A percentile compares a stretch with the other conserved stretches of the same genome.
phyloP scores from a whole-genome alignment of 1,284 basidiomycete species.

The Golubevia pallescens region DNA sequence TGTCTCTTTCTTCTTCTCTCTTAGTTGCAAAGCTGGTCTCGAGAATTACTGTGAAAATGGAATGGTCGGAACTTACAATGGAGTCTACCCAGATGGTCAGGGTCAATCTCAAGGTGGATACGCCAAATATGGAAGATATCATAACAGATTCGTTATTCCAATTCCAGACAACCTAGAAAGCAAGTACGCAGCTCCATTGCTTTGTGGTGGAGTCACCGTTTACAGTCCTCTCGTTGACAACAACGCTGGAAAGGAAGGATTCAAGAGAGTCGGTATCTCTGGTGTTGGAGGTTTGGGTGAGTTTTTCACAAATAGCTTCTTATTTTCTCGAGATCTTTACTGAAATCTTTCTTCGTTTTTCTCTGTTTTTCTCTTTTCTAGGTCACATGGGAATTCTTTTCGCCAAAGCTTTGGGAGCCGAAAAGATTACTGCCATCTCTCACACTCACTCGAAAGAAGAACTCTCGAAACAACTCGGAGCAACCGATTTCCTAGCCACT shows the following conservation, averaged over 20 bases:
- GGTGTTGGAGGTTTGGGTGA: too few relatives aligned
- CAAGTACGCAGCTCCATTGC: constrained; percentile 31
- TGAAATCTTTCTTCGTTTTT: too few relatives aligned
- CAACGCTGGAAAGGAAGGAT: constrained; percentile 9
- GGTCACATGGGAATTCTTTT: constrained; percentile 20
- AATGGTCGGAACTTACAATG: background rate
- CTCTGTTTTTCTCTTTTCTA: too few relatives aligned
- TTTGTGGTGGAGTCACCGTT: constrained; percentile 50
- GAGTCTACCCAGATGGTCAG: constrained; percentile 7
- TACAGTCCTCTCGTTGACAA: constrained; percentile 42
- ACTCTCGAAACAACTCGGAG: constrained; percentile 38
- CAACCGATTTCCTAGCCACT: constrained; percentile 44
- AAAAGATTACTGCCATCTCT: constrained; percentile 46
- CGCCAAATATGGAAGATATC: constrained; percentile 14
- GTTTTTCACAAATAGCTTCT: too few relatives aligned
- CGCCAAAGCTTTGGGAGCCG: constrained; percentile 44
- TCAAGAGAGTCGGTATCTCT: too few relatives aligned
- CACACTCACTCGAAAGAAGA: constrained; percentile 40
- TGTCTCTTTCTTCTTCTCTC: background rate
- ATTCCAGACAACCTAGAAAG: constrained; percentile 36
- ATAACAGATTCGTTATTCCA: constrained; percentile 30
- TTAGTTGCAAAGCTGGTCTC: background rate
- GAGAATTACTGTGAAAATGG: constrained; percentile 28
- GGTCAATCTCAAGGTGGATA: constrained; percentile 43
- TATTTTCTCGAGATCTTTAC: too few relatives aligned